phyloP scores from a whole-genome alignment of 164 flowering plant species.

The Liquidambar formosana region DNA sequence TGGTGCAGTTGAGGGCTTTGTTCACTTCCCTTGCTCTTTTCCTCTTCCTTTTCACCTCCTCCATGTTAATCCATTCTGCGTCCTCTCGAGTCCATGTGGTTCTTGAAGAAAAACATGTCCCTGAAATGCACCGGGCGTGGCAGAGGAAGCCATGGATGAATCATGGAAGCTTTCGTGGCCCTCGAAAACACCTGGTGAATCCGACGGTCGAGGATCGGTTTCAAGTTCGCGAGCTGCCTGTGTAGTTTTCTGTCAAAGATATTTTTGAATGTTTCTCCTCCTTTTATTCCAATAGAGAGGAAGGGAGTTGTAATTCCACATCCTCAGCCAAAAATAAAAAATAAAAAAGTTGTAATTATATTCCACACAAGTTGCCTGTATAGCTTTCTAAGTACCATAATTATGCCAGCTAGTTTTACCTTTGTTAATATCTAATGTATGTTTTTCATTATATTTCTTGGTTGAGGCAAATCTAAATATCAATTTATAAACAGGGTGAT shows the following conservation, averaged over 20 bases:
- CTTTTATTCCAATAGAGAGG: no score
- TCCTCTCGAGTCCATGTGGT: background rate
- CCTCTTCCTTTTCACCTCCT: constrained; percentile 15
- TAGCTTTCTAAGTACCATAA: no score
- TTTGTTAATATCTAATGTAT: no score
- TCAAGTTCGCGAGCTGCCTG: constrained; percentile 27
- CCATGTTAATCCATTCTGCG: constrained; percentile 2
- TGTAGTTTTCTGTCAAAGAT: constrained; percentile 14
- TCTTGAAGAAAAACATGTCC: background rate
- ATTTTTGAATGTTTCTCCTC: no score
- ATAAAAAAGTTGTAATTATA: no score
- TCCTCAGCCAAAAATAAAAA: no score
- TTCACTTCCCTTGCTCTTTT: constrained; percentile 10
- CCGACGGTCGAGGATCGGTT: constrained; percentile 28
- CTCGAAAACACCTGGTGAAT: constrained; percentile 43
- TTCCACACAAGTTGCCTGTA: no score
- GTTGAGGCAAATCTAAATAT: no score
- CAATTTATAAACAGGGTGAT: no score
- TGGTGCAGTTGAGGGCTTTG: constrained; percentile 15
- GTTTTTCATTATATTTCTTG: no score
- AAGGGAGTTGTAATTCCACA: no score
- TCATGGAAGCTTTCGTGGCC: constrained; percentile 58
- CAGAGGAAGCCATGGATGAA: constrained; percentile 48
- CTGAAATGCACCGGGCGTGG: constrained; percentile 16
- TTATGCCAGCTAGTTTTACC: no score